These are phyloP conservation scores for Scutellaria baicalensis DNA, from an alignment of 257 asterid species.

Conservation along the genomic window DNA sequence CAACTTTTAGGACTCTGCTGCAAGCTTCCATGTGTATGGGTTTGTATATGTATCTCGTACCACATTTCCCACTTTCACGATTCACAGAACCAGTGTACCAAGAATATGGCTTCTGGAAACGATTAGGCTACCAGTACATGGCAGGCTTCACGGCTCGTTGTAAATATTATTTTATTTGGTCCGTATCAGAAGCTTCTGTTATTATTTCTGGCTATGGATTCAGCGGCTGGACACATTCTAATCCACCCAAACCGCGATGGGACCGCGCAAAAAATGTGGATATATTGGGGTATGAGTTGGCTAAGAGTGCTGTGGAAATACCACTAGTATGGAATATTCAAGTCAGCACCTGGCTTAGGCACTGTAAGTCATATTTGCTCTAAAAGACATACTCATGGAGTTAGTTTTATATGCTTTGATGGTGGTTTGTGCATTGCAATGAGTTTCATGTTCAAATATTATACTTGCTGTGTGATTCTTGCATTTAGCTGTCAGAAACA, in stretches of 20 bases:
- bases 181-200: constrained; percentile 79
- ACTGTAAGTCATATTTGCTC: constrained; percentile 50
- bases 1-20: constrained; percentile 70
- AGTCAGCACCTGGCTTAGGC: constrained; percentile 98
- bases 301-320: constrained; percentile 71
- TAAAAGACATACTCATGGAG: background rate
- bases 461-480: no score
- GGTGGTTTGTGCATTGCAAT: background rate
- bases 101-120: constrained; percentile 78
- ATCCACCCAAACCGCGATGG: constrained; percentile 57
- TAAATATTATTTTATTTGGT: constrained; percentile 94
- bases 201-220: constrained; percentile 87
- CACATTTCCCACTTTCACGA: constrained; percentile 64
- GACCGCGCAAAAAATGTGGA: constrained; percentile 92
- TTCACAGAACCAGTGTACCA: constrained; percentile 66
- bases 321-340: constrained; percentile 94
- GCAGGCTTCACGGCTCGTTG: constrained; percentile 84
- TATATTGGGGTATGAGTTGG: constrained; percentile 73
- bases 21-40: constrained; percentile 87
- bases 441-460: no score
- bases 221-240: constrained; percentile 75
- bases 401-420: no score
- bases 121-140: constrained; percentile 74
- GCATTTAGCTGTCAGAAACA: no score
- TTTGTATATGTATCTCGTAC: constrained; percentile 64